Base-by-base conservation (phyloP, 2,329 filamentous ascomycete genomes). In the Xylaria sp. region DNA sequence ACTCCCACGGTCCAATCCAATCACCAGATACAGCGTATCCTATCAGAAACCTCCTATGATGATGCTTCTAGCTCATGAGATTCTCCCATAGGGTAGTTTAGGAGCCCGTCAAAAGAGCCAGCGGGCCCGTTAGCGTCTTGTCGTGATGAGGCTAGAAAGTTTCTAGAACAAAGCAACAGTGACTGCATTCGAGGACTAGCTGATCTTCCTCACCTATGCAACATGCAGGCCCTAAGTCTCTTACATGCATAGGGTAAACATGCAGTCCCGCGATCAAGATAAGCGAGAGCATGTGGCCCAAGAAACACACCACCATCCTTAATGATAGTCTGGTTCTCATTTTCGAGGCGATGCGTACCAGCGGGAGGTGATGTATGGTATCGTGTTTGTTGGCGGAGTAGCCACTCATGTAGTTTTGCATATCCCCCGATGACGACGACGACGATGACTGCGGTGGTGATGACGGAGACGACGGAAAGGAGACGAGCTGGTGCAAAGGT, bases 221-320 rank as follows among this genome's bases (percentile, higher is more conserved):
- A 67, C 68, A 65, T 68, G 65, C 68, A 65, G 65, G 61, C 54
- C 57, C 57, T 57, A 61, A 62, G 61, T 59, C 51, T 68, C 60
- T 63, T 65, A 68, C 65, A 55, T 68, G 65, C 65, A 70, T 69
- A 66, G 29, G 63, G 55, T 68, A 47, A 54, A 63, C 60, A 53
- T 67, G 68, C 65, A 62, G 57, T 64, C 53, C 65, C 61, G 58
- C 61, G 65, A 70, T 68, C 68, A 27, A 70, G 68, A 70, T 70
- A 68, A 70, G 65, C 68, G 68, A 70, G 68, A 70, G 47, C 18
- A 68, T 55, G 60, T 60, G 53, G 61, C 57, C 65, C 68, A 62
- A 65, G 58, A 59, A 58, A 63, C 44, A 42, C 42, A 54, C 60
- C 60, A 47, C 64, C 55, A 60, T 51, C 59, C 23, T 59, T 47